A percentile compares a stretch with the other conserved stretches of the same genome.
Conservation (phyloP, 352 stramenopile genomes). For the Phytophthora capsici region DNA sequence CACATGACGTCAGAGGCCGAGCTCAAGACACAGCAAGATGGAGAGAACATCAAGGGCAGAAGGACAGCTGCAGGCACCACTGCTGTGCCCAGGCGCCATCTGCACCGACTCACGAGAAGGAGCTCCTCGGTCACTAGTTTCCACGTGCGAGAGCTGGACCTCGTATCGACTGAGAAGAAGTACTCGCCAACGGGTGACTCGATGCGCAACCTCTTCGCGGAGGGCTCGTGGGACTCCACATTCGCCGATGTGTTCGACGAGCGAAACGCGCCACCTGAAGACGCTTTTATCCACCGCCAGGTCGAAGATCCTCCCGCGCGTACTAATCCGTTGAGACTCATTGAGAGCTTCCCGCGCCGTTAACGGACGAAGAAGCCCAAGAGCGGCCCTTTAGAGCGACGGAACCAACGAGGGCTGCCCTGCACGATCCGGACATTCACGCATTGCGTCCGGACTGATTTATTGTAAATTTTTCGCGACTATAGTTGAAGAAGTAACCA, state of each 20-base stretch:
- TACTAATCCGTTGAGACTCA: conserved; percentile 34
- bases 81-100: conserved; percentile 13
- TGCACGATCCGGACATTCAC: not conserved
- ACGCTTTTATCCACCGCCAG: conserved; percentile 70
- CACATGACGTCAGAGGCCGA: conserved; percentile 30
- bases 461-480: conserved; percentile 34
- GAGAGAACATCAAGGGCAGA: conserved; percentile 19
- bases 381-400: conserved; percentile 10
- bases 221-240: conserved; percentile 40
- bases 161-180: conserved; percentile 45
- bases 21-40: conserved; percentile 2
- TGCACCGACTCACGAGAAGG: conserved; percentile 36
- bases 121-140: conserved; percentile 56
- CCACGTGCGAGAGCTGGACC: conserved; percentile 65
- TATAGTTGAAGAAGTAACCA: conserved; percentile 18
- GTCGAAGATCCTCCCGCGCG: conserved; percentile 25
- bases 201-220: conserved; percentile 37
- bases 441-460: conserved; percentile 17
- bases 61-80: conserved; percentile 6
- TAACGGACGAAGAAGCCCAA: conserved; percentile 10
- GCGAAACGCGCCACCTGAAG: conserved; percentile 47
- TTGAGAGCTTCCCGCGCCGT: conserved; percentile 45
- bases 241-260: conserved; percentile 73
- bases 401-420: conserved; percentile 4
- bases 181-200: conserved; percentile 32